A percentile compares a stretch with the other conserved stretches of the same genome.
phyloP scores from a whole-genome alignment of 2,329 filamentous ascomycete genomes.

The Cladosporium sp. region DNA sequence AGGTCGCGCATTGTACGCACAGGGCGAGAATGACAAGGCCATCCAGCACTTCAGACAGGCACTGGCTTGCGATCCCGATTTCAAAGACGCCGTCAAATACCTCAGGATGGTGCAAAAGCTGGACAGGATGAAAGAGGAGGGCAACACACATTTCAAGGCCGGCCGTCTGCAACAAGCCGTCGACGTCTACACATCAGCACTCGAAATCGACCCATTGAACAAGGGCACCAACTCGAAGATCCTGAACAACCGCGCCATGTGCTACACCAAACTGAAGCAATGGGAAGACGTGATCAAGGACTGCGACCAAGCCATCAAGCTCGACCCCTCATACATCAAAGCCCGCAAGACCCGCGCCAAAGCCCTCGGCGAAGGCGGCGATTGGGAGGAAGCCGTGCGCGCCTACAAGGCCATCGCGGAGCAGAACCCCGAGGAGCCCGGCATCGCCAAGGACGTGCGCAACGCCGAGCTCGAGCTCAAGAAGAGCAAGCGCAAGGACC shows the following conservation, averaged over 20 bases:
- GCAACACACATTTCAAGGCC: constrained; percentile 86
- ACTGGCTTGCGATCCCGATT: constrained; percentile 87
- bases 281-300: constrained; percentile 80
- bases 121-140: constrained; percentile 89
- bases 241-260: constrained; percentile 88
- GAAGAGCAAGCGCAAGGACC: constrained; percentile 96
- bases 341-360: constrained; percentile 93
- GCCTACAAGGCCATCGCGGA: constrained; percentile 89
- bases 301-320: constrained; percentile 77
- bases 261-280: constrained; percentile 79
- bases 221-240: constrained; percentile 93
- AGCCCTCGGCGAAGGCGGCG: constrained; percentile 78
- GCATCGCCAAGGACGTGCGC: constrained; percentile 79
- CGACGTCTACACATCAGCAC: constrained; percentile 78
- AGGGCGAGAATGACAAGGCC: constrained; percentile 94
- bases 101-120: constrained; percentile 88
- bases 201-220: constrained; percentile 84
- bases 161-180: constrained; percentile 78
- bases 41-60: constrained; percentile 90
- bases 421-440: constrained; percentile 76
- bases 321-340: constrained; percentile 85
- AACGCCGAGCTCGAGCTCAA: constrained; percentile 93
- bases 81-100: constrained; percentile 83
- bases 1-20: constrained; percentile 82
- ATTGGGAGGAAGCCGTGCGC: constrained; percentile 88